Percentiles rank a stretch among this genome's conserved stretches.
phyloP scores from a whole-genome alignment of 208 protist species.

The Crithidia bombi region DNA sequence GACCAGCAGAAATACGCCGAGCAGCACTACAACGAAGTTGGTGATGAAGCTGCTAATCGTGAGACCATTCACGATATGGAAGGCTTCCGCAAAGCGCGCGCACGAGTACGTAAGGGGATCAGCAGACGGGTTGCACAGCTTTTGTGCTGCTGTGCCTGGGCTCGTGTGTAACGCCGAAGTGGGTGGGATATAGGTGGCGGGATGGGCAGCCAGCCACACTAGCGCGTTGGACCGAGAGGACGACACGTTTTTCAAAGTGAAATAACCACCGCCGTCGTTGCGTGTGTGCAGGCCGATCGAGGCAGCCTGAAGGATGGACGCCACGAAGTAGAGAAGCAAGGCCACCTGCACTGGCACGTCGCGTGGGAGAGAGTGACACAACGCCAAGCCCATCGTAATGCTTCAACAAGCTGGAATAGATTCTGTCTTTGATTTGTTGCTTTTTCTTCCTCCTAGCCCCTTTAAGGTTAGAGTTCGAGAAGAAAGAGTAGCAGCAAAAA shows the following conservation, averaged over 20 bases:
- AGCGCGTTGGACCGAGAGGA: constrained; percentile 15
- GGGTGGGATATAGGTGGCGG: constrained; percentile 33
- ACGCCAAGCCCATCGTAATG: constrained; percentile 42
- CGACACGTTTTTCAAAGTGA: constrained; percentile 19
- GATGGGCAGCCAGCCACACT: constrained; percentile 43
- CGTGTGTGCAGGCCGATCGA: constrained; percentile 41
- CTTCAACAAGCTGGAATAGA: not conserved
- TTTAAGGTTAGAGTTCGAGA: too few species aligned
- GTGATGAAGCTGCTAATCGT: constrained; percentile 58
- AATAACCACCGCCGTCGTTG: constrained; percentile 37
- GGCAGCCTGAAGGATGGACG: constrained; percentile 54
- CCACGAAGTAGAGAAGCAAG: constrained; percentile 49
- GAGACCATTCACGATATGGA: constrained; percentile 57
- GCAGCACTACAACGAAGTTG: constrained; percentile 36
- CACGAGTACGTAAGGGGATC: constrained; percentile 39
- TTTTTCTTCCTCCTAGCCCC: not conserved
- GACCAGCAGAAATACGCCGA: constrained; percentile 42
- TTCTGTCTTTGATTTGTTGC: not conserved
- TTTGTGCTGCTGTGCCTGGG: constrained; percentile 5
- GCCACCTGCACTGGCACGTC: constrained; percentile 40
- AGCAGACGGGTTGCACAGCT: constrained; percentile 45
- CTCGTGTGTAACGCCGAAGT: not conserved
- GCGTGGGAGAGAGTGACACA: constrained; percentile 61
- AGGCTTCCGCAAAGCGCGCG: constrained; percentile 61
- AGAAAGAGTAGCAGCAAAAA: not conserved